Percentiles rank a stretch among this genome's conserved stretches.
phyloP scores from a whole-genome alignment of 441 rosid genomes.

The Populus tomentosa region DNA sequence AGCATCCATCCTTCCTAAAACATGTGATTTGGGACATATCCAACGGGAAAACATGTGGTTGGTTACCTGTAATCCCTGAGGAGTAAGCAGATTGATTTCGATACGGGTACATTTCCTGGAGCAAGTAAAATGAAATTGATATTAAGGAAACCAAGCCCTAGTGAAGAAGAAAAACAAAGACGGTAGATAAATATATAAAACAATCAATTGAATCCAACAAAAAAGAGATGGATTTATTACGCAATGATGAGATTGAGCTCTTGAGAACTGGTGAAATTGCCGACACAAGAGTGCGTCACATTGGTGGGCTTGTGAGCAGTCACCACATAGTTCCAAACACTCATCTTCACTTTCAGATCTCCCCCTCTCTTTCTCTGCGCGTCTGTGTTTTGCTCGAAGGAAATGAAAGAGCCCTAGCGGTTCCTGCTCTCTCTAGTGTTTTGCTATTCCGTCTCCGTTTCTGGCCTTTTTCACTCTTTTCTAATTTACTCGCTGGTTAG shows the following conservation, averaged over 20 bases:
- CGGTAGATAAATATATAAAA: background rate
- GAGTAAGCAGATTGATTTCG: constrained; percentile 88
- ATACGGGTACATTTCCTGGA: constrained; percentile 94
- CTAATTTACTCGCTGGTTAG: too few relatives aligned
- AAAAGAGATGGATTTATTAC: constrained; percentile 28
- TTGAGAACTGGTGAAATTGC: constrained; percentile 92
- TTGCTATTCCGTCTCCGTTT: background rate
- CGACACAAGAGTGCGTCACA: constrained; percentile 95
- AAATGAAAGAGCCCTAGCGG: constrained; percentile 6
- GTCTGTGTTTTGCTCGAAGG: background rate
- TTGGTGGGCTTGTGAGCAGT: constrained; percentile 99
- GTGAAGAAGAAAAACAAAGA: background rate
- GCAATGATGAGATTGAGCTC: constrained; percentile 96
- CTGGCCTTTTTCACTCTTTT: background rate
- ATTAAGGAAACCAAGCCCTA: background rate
- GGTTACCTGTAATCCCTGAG: constrained; percentile 88
- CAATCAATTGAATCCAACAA: background rate
- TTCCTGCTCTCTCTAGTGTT: too few relatives aligned
- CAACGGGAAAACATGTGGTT: background rate
- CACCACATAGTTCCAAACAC: constrained; percentile 93
- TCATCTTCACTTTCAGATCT: constrained; percentile 38
- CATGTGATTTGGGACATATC: background rate
- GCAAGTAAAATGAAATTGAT: background rate
- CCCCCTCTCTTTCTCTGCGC: background rate
- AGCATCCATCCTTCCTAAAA: background rate